Evolutionary conservation across 352 stramenopile genomes (phyloP).

Genomic region (Pythium chondricola): DNA sequence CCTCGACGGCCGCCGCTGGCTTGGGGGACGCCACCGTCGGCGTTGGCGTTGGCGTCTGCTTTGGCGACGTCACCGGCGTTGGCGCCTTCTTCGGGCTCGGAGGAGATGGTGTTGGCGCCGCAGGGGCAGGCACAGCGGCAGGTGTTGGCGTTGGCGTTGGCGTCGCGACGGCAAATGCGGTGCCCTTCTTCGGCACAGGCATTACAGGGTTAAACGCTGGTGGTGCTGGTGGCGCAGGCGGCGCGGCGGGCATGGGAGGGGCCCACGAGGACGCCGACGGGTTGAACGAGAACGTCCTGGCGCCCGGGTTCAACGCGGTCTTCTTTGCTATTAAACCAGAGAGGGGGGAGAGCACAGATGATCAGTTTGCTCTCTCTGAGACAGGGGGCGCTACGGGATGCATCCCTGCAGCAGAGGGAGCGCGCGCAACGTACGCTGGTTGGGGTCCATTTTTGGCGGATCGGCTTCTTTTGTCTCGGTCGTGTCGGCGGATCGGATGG

Average conservation of each 20-base stretch:
- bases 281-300: constrained; percentile 80
- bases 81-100: constrained; percentile 13
- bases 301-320: constrained; percentile 48
- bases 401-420: not conserved
- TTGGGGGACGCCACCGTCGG: constrained; percentile 15
- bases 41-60: not conserved
- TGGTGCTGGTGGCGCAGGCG: constrained; percentile 29
- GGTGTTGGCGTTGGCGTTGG: constrained; percentile 8
- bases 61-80: constrained; percentile 2
- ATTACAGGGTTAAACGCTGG: constrained; percentile 62
- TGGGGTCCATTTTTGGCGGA: constrained; percentile 25
- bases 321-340: constrained; percentile 26
- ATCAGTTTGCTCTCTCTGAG: not conserved
- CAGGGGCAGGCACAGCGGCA: constrained; percentile 4
- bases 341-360: not conserved
- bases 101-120: constrained; percentile 17
- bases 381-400: not conserved
- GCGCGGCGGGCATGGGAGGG: constrained; percentile 33
- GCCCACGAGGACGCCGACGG: constrained; percentile 52
- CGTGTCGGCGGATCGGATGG: constrained; percentile 4
- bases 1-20: constrained; percentile 2
- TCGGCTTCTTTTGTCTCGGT: not conserved
- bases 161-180: constrained; percentile 28
- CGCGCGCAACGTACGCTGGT: constrained; percentile 30
- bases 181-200: constrained; percentile 69